A percentile compares a stretch with the other conserved stretches of the same genome.
Conservation (phyloP, 495 filamentous ascomycete species). For the Aspergillus nidulans region DNA sequence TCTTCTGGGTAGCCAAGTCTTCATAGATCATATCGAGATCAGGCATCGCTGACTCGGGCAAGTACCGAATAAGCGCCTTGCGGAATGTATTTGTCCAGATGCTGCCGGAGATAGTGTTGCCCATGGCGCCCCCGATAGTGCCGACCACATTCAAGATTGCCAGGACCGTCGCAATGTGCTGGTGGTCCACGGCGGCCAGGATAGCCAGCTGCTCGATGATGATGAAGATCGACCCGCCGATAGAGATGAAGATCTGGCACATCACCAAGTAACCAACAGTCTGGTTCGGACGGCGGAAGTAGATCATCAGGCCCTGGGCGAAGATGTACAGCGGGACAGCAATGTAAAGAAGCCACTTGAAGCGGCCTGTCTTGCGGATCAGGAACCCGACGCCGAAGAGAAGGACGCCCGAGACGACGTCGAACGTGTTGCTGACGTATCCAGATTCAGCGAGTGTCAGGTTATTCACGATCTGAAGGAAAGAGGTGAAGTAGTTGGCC, state of each 20-base stretch:
- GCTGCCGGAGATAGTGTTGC: conserved; percentile 54
- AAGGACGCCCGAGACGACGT: conserved; percentile 44
- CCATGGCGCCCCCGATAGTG: conserved; percentile 61
- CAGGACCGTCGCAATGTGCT: conserved; percentile 62
- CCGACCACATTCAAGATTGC: conserved; percentile 59
- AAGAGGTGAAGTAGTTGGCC: conserved; percentile 62
- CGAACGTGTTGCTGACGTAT: conserved; percentile 50
- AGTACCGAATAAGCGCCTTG: conserved; percentile 42
- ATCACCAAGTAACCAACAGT: conserved; percentile 64
- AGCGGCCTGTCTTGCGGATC: conserved; percentile 53
- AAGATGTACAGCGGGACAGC: conserved; percentile 58
- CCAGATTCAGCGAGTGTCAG: conserved; percentile 50
- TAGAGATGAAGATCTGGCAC: conserved; percentile 69
- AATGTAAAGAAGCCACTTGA: conserved; percentile 50
- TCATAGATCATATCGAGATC: conserved; percentile 49
- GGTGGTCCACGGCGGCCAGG: conserved; percentile 61
- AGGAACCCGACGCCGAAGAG: conserved; percentile 45
- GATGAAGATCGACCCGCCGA: conserved; percentile 54
- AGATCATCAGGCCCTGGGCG: conserved; percentile 55
- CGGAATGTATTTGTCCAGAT: conserved; percentile 65
- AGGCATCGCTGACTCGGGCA: conserved; percentile 43
- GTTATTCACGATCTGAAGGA: conserved; percentile 67
- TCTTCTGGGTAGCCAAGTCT: conserved; percentile 44
- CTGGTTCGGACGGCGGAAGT: conserved; percentile 58
- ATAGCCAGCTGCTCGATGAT: conserved; percentile 63